Base-by-base conservation (phyloP, 1,139 yeast genomes). In the Hyphopichia pseudoburtonii region DNA sequence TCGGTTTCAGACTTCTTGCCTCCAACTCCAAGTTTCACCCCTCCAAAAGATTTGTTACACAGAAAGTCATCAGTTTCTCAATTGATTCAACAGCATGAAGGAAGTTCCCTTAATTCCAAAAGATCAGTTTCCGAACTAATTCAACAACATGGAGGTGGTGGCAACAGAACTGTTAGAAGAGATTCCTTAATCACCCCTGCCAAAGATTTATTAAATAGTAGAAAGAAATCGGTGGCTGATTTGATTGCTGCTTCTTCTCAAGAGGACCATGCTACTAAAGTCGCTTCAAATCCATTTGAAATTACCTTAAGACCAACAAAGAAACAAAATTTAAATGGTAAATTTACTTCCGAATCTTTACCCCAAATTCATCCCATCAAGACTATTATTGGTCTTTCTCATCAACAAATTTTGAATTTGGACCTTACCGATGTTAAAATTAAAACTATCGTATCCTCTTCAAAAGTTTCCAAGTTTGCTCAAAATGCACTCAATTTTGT, bases 381-480 rank as follows among this genome's bases (percentile, higher is more conserved):
- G 39, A 67, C 74, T 11, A 68, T 70, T 28, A 62, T 68, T 43
- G 76, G 76, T 1, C 55, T 70, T 32, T 58, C 66, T 3, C 66
- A 65, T 41, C 51, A 56, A 34, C 75, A 70, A 40, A 64, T 70
- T 18, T 52, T 63, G 38, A 57, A 56, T 29, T 55, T 66, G 27
- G 62, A 58, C 22, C 45, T 54, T 19, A 51, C 60, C 5, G 76
- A 70, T 51, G 73, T 70, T 31, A 69, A 69, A 44, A 48, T 68
- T 35, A 70, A 69, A 42, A 64, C 69, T 22, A 63, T 70, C 29
- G 52, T 62, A 18, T 53, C 62, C 9, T 56, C 66, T 31, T 54
- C 66, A 7, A 53, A 57, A 24, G 54, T 58, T 31, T 59, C 66
- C n/a, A 64, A 64, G 41, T 59, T 57, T 41, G 60, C 66, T 22